Base-by-base conservation (phyloP, 2,329 filamentous ascomycete genomes). In the Microsporum ferrugineum region DNA sequence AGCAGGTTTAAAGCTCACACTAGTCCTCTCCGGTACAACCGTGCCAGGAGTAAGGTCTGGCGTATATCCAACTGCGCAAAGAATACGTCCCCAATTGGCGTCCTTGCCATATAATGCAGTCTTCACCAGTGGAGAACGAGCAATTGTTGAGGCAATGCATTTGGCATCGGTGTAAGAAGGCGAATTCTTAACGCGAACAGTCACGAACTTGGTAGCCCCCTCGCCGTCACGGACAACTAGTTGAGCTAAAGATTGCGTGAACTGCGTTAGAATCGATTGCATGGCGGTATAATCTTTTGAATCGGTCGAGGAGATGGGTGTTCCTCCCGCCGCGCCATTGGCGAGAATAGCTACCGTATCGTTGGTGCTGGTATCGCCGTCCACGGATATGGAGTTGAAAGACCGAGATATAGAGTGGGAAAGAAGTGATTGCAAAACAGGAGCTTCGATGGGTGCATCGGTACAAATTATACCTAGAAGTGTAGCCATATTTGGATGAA, bases 401-500 rank as follows among this genome's bases (percentile, higher is more conserved):
- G 89, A 95, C 63, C 85, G 85, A 67, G 89, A 84, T 60, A 91
- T 86, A 51, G 91, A 88, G 66, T 84, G 79, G 62, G 81, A 84
- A 51, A 97, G 85, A 12, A 94, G 80, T 0, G 80, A 74, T 57
- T 85, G 83, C 62, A 96, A 83, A 7, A 87, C 81, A 0, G 75
- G 71, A 2, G 88, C 80, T 0, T 84, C 80, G 69, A 97, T 83
- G 34, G 91, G 88, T 0, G 88, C 92, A 68, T 99, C 94, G 12
- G 94, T 99, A 69, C 89, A 91, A 69, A 97, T 82, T 63, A 97
- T 88, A 60, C 89, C 91, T 39, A 99, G 84, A 38, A 97, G 83
- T 0, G 94, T 99, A 34, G 91, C 94, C 91, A 99, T 96, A 79
- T 99, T 97, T 56, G 94, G 94, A 71, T 96, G 91, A 73, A 99